Conservation (phyloP, 148 eudicot genomes). For the Vaccinium vitisidaea region DNA sequence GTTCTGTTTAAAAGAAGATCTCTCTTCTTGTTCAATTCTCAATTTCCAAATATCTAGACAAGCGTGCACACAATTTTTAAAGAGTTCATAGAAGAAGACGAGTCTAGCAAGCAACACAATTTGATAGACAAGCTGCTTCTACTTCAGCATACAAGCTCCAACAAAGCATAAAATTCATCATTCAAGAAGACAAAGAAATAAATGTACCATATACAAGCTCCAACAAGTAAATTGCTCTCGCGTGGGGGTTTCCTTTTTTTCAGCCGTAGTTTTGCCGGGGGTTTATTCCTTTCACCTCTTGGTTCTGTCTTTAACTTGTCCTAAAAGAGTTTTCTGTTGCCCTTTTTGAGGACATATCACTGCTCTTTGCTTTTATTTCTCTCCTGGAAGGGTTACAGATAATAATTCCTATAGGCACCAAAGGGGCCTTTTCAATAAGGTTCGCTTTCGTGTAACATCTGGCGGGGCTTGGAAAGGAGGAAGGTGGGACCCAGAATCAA, state of each 20-base stretch:
- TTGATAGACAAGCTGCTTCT: neutral
- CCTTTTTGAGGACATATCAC: neutral
- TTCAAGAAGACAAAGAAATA: neutral
- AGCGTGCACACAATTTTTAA: neutral
- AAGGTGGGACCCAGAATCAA: neutral
- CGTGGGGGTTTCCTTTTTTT: neutral
- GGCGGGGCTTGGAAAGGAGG: neutral
- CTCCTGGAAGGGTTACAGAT: neutral
- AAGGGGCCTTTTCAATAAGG: neutral
- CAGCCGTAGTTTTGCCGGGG: neutral
- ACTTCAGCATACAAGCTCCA: neutral
- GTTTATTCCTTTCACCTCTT: neutral
- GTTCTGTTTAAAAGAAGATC: no score
- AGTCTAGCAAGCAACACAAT: neutral
- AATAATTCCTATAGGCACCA: neutral
- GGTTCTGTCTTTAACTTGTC: neutral
- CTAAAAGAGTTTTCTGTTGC: neutral
- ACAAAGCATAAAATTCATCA: neutral
- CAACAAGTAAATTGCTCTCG: neutral
- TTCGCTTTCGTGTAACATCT: neutral
- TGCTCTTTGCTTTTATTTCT: neutral
- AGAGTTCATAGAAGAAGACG: neutral
- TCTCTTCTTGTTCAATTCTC: slow-evolving; percentile 5
- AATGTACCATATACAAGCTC: neutral
- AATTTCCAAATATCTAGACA: neutral